A percentile compares a stretch with the other conserved stretches of the same genome.
phyloP scores from a whole-genome alignment of 202 grass and related monocot species.

The Hordeum pubiflorum region DNA sequence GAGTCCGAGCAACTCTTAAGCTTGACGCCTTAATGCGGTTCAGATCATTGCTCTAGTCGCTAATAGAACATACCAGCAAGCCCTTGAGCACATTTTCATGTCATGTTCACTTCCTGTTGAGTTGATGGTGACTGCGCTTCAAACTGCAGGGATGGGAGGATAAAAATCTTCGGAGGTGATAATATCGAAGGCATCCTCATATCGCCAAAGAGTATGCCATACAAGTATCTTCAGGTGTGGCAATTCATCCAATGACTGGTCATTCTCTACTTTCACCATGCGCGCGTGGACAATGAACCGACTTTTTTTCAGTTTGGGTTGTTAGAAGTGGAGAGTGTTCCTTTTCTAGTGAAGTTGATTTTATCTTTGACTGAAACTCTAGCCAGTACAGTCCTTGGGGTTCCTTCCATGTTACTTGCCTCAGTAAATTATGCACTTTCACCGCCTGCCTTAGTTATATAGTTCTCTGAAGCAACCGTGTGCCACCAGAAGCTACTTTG shows the following conservation, averaged over 20 bases:
- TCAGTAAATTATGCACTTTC: not conserved
- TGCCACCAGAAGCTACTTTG: not conserved
- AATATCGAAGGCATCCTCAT: slow-evolving; percentile 80
- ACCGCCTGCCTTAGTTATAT: not conserved
- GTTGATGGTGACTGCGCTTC: not conserved
- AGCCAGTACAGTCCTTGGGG: not conserved
- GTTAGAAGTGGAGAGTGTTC: not conserved
- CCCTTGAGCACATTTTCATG: not conserved
- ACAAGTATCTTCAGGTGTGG: slow-evolving; percentile 80
- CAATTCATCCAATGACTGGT: not conserved
- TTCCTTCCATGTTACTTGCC: not conserved
- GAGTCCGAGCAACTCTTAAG: not conserved
- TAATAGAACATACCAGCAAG: not conserved
- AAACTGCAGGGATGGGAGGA: slow-evolving; percentile 78
- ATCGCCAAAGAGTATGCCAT: slow-evolving; percentile 73
- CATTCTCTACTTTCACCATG: not conserved
- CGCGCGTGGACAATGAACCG: not conserved
- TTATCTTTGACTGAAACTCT: not conserved
- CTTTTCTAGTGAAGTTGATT: not conserved
- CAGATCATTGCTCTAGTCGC: not conserved
- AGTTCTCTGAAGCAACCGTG: not conserved
- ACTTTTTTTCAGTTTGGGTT: not conserved
- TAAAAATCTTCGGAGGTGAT: slow-evolving; percentile 86
- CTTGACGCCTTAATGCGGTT: not conserved
- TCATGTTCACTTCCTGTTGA: not conserved